Evolutionary conservation across 108 stramenopile species (phyloP), one percentile per base, ranked within the genome.

Genomic region (Mayamaea pseudoterrestris): DNA sequence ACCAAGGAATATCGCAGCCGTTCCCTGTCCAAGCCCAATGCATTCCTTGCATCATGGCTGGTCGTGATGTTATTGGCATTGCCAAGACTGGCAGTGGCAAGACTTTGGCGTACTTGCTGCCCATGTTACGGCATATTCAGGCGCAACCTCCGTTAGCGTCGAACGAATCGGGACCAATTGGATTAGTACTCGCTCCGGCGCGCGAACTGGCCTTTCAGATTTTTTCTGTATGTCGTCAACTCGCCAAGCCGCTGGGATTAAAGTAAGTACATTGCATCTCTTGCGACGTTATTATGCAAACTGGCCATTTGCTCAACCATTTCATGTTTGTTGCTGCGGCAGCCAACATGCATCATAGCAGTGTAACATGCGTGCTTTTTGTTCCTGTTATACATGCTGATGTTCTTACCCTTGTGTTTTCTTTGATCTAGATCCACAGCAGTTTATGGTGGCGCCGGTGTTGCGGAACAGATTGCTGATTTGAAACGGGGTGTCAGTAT

Each of bases 41-140:
- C 57, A 30, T 99, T 25, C 98, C 98, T 0, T 94, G 93, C 43
- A 90, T 98, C 58, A 97, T 98, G 97, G 73, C 83, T 5, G 98
- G 98, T 12, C 58, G 98, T 32, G 98, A 99, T 66, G 88, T 96
- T 3, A 99, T 99, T 51, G 98, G 95, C 11, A 95, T 99, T 47
- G 98, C 98, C 34, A 98, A 97, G 49, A 99, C 98, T 8, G 98
- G 98, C 0, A 71, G 66, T 6, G 98, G 98, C 14, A 99, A 99
- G 65, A 98, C 98, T 11, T 63, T 98, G 5, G 94, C 96, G 2
- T 99, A 93, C 58, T 51, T 96, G 17, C 60, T 98, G 0, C 98
- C 98, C 0, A 67, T 98, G 83, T 56, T 99, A 7, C 69, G 96
- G 5, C 93, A 93, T 61, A 93, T 98, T 50, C 22, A 42, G 11